A percentile compares a stretch with the other conserved stretches of the same genome.
These are phyloP conservation scores for Nephelium lappaceum DNA, from an alignment of 345 rosid species.

Conservation along the genomic window DNA sequence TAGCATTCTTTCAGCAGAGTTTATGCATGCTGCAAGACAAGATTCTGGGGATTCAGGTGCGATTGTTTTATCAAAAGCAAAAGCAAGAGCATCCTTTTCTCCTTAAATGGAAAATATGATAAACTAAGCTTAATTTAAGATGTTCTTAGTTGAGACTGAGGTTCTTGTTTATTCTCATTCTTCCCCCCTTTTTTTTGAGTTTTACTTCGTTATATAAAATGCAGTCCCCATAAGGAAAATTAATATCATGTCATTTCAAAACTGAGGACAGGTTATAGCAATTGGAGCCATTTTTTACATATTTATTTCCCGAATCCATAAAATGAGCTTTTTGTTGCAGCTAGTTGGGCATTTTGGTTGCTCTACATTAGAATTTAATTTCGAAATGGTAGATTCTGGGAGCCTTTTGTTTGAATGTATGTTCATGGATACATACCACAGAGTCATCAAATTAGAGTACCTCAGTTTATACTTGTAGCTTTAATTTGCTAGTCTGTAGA, in stretches of 20 bases:
- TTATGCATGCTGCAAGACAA: constrained; percentile 86
- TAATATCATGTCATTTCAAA: not conserved
- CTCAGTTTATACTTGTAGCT: not conserved
- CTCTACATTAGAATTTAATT: constrained; percentile 1
- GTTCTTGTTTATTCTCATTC: not conserved
- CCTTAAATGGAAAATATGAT: constrained; percentile 56
- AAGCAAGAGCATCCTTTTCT: constrained; percentile 55
- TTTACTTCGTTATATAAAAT: not conserved
- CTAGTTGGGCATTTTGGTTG: not conserved
- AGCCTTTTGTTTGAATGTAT: constrained; percentile 9
- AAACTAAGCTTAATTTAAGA: constrained; percentile 55
- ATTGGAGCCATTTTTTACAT: not conserved
- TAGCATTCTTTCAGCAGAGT: constrained; percentile 92
- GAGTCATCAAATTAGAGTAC: not conserved
- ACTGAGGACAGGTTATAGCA: not conserved
- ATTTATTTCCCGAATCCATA: not conserved
- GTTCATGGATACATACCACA: not conserved
- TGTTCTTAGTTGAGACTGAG: constrained; percentile 2
- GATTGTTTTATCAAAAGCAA: constrained; percentile 68
- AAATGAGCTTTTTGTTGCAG: constrained; percentile 7
- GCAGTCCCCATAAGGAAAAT: not conserved
- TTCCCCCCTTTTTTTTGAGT: not conserved
- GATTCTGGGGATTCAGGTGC: constrained; percentile 66
- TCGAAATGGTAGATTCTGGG: not conserved
- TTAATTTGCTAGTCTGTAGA: not conserved